These are phyloP conservation scores for Penicillium corylophilum DNA, from an alignment of 2,329 filamentous ascomycete genomes.

Conservation along the genomic window DNA sequence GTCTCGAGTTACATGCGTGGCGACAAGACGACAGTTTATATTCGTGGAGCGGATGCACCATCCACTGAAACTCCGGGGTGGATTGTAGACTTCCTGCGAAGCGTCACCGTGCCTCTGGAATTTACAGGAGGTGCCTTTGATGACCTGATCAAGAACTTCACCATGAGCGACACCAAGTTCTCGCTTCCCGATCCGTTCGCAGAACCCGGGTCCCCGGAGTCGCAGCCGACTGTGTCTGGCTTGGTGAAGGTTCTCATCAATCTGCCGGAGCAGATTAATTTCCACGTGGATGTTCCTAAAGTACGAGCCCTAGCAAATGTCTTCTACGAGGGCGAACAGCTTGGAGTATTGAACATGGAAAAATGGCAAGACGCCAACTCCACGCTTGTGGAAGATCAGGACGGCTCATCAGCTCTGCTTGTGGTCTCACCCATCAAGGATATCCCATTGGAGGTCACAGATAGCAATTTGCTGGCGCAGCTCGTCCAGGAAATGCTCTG, in stretches of 20 bases:
- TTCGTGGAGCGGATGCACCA: conserved; percentile 72
- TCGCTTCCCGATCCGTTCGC: conserved; percentile 77
- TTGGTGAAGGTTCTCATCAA: conserved; percentile 75
- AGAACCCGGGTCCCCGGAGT: conserved; percentile 69
- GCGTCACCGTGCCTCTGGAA: conserved; percentile 78
- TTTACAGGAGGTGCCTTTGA: conserved; percentile 81
- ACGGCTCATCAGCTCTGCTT: conserved; percentile 62
- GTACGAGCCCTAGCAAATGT: conserved; percentile 78
- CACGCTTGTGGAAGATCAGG: conserved; percentile 61
- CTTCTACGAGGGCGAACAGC: conserved; percentile 71
- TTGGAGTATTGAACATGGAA: conserved; percentile 75
- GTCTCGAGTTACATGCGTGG: conserved; percentile 80
- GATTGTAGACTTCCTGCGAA: conserved; percentile 76
- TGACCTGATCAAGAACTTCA: conserved; percentile 82
- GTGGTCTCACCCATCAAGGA: conserved; percentile 76
- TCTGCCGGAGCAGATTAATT: conserved; percentile 82
- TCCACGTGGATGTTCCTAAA: conserved; percentile 73
- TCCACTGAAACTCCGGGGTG: conserved; percentile 71
- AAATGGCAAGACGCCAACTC: conserved; percentile 86
- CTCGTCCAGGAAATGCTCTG: conserved; percentile 81
- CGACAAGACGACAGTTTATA: conserved; percentile 73
- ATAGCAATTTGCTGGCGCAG: conserved; percentile 74
- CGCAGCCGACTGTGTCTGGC: conserved; percentile 77
- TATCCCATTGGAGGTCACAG: conserved; percentile 77
- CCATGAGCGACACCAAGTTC: conserved; percentile 81